Evolutionary conservation across 2,329 filamentous ascomycete species (phyloP).

Genomic region (Colletotrichum tamarilloi): DNA sequence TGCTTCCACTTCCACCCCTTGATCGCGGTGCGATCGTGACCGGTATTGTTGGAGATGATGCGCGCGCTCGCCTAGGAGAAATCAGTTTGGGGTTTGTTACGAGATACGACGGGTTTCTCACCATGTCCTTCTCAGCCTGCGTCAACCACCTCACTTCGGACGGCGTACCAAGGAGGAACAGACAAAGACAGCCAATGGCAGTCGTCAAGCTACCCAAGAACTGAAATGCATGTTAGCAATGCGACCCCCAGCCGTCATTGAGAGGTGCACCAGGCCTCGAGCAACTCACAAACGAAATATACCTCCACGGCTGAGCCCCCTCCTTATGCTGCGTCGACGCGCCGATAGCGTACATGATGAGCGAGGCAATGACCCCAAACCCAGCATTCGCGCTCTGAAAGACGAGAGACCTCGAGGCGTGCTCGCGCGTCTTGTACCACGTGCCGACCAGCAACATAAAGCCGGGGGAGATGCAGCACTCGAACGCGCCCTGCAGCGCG

Average conservation of each 20-base stretch:
- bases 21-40: constrained; percentile 49
- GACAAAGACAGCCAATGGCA: constrained; percentile 44
- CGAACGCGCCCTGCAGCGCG: constrained; percentile 50
- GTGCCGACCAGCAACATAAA: constrained; percentile 51
- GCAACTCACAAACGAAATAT: constrained; percentile 48
- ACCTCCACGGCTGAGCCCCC: constrained; percentile 49
- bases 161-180: constrained; percentile 49
- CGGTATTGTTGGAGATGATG: constrained; percentile 49
- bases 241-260: background rate
- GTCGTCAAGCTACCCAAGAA: constrained; percentile 50
- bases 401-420: constrained; percentile 23
- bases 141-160: constrained; percentile 51
- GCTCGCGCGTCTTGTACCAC: constrained; percentile 52
- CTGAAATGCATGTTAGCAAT: constrained; percentile 22
- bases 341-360: constrained; percentile 51
- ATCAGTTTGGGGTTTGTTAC: background rate
- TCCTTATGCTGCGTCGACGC: constrained; percentile 41
- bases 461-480: constrained; percentile 51
- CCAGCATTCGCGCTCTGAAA: constrained; percentile 42
- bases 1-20: constrained; percentile 52
- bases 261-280: background rate
- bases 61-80: constrained; percentile 41
- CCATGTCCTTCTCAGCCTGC: constrained; percentile 49
- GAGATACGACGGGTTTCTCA: background rate
- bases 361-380: constrained; percentile 48